Percentiles rank a stretch among this genome's conserved stretches.
Conservation (phyloP, 805 yeast genomes). For the Candida tibetensis region DNA sequence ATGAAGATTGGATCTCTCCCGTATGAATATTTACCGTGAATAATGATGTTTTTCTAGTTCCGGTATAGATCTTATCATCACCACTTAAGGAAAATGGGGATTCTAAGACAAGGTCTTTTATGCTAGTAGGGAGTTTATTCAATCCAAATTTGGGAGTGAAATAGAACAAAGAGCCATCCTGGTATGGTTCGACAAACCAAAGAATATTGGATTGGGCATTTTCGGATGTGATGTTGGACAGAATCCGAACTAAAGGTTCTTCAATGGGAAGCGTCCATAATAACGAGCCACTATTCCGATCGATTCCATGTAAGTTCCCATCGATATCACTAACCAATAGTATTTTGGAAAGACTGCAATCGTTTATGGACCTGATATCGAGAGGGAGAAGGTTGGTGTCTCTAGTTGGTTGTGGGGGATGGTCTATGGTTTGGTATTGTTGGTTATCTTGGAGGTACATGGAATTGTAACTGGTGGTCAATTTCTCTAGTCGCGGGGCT, state of each 20-base stretch:
- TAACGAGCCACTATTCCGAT: constrained; percentile 68
- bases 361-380: constrained; percentile 39
- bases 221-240: constrained; percentile 20
- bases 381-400: constrained; percentile 28
- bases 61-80: constrained; percentile 85
- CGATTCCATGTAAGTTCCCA: constrained; percentile 80
- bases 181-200: constrained; percentile 90
- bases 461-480: constrained; percentile 11
- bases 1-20: constrained; percentile 70
- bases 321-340: constrained; percentile 78
- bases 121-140: constrained; percentile 76
- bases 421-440: constrained; percentile 4
- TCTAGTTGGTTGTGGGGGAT: constrained; percentile 5
- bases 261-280: constrained; percentile 74
- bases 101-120: constrained; percentile 70
- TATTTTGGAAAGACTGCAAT: constrained; percentile 54
- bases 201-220: constrained; percentile 35
- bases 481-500: constrained; percentile 21
- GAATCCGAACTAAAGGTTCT: constrained; percentile 56
- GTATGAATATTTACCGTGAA: constrained; percentile 69
- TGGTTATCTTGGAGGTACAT: constrained; percentile 5
- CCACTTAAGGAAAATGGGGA: constrained; percentile 80
- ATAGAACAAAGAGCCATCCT: constrained; percentile 79
- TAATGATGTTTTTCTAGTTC: constrained; percentile 71
- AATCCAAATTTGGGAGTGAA: constrained; percentile 75